Evolutionary conservation across 208 protist genomes (phyloP).

Genomic region (Trypanosoma mega): DNA sequence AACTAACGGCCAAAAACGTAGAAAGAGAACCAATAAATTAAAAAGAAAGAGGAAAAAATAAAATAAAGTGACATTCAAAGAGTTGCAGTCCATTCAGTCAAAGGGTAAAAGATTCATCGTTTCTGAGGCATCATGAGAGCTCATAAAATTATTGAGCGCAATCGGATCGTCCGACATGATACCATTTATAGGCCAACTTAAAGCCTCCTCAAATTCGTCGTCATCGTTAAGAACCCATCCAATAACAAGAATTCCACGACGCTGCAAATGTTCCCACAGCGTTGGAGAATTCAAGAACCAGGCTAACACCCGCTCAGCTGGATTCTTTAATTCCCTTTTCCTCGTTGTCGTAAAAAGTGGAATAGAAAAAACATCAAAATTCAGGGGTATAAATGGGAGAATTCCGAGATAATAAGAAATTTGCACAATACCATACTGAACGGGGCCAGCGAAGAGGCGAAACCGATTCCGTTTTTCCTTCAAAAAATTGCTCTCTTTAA

Average conservation of each 20-base stretch:
- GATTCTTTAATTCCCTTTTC: conserved; percentile 18
- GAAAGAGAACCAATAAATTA: conserved; percentile 19
- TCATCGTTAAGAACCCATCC: conserved; percentile 80
- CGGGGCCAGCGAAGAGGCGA: conserved; percentile 48
- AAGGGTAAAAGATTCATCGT: conserved; percentile 20
- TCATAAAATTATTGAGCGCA: conserved; percentile 26
- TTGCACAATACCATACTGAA: conserved; percentile 46
- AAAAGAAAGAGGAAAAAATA: conserved; percentile 13
- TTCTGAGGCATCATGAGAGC: conserved; percentile 6
- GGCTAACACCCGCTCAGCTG: conserved; percentile 24
- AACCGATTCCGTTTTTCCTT: conserved; percentile 44
- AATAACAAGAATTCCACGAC: conserved; percentile 62
- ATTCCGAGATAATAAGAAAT: conserved; percentile 66
- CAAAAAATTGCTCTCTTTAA: conserved; percentile 1
- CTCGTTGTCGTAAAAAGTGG: conserved; percentile 58
- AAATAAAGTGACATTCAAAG: conserved; percentile 8
- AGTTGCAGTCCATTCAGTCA: neutral
- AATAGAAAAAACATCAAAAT: conserved; percentile 80
- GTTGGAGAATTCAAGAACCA: conserved; percentile 56
- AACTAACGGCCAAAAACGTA: conserved; percentile 1
- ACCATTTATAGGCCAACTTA: conserved; percentile 58
- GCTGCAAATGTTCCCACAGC: conserved; percentile 73
- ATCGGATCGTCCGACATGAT: conserved; percentile 74
- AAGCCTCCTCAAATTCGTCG: conserved; percentile 51
- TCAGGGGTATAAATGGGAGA: conserved; percentile 49